phyloP scores from a whole-genome alignment of 31 red algal genomes.

The Endocladia muricata region DNA sequence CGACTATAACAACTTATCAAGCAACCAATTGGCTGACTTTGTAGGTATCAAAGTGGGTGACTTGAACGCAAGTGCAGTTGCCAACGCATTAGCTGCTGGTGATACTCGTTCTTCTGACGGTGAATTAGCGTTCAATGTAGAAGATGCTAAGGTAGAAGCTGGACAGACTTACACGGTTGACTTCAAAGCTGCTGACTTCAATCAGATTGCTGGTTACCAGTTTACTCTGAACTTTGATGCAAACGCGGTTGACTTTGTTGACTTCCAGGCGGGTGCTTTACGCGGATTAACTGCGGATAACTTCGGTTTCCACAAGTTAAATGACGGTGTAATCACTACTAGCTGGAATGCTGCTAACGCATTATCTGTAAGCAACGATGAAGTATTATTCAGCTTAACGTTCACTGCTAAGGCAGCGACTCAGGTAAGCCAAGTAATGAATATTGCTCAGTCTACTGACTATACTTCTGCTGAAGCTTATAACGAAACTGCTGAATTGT shows the following conservation, averaged over 20 bases:
- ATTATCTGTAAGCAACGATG: too few species aligned
- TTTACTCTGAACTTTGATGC: not conserved
- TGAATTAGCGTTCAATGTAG: slow-evolving; percentile 3
- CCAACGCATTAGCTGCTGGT: not conserved
- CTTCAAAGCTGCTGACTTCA: not conserved
- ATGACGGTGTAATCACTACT: too few species aligned
- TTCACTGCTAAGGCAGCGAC: too few species aligned
- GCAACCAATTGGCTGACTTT: not conserved
- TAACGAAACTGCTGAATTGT: too few species aligned
- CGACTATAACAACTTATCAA: not conserved
- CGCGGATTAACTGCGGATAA: not conserved
- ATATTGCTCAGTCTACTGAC: too few species aligned
- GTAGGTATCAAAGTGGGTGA: slow-evolving; percentile 14
- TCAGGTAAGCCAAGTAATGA: too few species aligned
- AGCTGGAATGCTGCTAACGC: too few species aligned
- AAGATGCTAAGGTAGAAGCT: slow-evolving; percentile 5
- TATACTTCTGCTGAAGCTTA: too few species aligned
- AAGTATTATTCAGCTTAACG: too few species aligned
- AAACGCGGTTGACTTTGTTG: not conserved
- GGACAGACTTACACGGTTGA: slow-evolving; percentile 10
- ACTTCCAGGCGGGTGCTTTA: not conserved
- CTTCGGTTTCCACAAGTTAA: slow-evolving; percentile 1
- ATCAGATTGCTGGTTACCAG: not conserved
- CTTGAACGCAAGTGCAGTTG: not conserved
- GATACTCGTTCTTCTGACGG: not conserved